Evolutionary conservation across 2,329 filamentous ascomycete genomes (phyloP).

Genomic region (Aspergillus neoniger): DNA sequence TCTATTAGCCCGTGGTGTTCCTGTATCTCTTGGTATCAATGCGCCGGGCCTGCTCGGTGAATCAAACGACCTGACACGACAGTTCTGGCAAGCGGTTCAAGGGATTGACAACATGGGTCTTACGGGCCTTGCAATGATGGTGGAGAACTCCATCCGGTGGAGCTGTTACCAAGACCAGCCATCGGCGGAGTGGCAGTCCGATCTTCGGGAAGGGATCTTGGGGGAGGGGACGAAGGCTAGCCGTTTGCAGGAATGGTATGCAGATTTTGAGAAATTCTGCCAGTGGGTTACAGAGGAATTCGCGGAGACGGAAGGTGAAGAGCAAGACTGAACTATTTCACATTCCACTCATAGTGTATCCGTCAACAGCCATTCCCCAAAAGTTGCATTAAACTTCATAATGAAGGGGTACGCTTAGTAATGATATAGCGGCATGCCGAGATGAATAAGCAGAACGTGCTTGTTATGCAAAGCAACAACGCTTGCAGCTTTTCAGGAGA

Average conservation of each 20-base stretch:
- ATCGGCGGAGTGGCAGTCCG: conserved; percentile 68
- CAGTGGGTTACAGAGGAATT: conserved; percentile 85
- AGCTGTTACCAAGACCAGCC: conserved; percentile 81
- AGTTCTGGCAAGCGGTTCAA: conserved; percentile 92
- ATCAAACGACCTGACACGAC: conserved; percentile 84
- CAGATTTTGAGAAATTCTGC: conserved; percentile 87
- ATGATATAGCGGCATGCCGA: not conserved
- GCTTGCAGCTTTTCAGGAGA: not conserved
- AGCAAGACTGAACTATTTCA: not conserved
- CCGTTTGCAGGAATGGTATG: conserved; percentile 74
- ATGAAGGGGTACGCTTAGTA: not conserved
- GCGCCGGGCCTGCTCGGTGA: conserved; percentile 83
- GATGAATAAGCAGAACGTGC: not conserved
- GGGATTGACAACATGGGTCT: conserved; percentile 90
- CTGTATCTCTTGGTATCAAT: conserved; percentile 84
- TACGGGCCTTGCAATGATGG: conserved; percentile 79
- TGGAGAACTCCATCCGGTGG: conserved; percentile 91
- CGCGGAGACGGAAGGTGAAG: conserved; percentile 52
- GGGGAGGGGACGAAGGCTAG: conserved; percentile 71
- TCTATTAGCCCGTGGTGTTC: conserved; percentile 78
- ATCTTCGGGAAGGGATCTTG: conserved; percentile 71
- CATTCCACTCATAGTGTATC: not conserved
- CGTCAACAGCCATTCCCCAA: too few relatives aligned
- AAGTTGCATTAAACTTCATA: too few relatives aligned
- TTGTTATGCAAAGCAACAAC: not conserved